Base-by-base conservation (phyloP, 352 stramenopile genomes). In the Phytophthora ohioensis region DNA sequence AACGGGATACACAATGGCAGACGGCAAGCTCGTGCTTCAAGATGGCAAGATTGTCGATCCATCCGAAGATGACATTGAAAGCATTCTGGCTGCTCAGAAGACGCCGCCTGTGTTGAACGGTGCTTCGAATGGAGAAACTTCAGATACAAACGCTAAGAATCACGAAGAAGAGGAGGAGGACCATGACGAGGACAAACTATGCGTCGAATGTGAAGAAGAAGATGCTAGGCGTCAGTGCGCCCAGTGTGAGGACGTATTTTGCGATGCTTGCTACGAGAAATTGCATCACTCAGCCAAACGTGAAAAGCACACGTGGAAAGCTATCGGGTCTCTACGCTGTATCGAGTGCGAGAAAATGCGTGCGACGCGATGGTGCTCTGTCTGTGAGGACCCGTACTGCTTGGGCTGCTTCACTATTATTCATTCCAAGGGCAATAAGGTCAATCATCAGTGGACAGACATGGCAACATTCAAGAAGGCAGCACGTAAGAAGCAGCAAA, bases 341-440 rank as follows among this genome's bases (percentile, higher is more conserved):
- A 85, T 94, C 45, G 87, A 94, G 64, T 94, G 88, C 54, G 88
- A 95, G 65, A 94, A 92, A 63, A 92, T 94, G 80, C 88, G 88
- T 46, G 88, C 87, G 13, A 94, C 88, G 11, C 74, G 86, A 32
- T 96, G 81, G 83, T 94, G 87, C 57, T 80, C 75, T 46, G 75
- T 84, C 30, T 95, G 87, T 61, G 76, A 89, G 48, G 88, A 95
- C 48, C 87, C 85, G 46, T 95, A 94, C 62, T 94, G 85, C 60
- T 76, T 94, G 13, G 85, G 85, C 3, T 94, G 87, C 52, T 96
- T 91, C 64, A 88, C 76, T 36, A 93, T 96, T 55, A 94, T 94
- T 48, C 87, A 96, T 51, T 78, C 83, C 31, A 94, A 93, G 57
- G 87, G 87, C 38, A 92, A 93, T 71, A 96, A 96, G 61, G 65